phyloP scores from a whole-genome alignment of 768 basidiomycete genomes.

The Amanita muscaria region DNA sequence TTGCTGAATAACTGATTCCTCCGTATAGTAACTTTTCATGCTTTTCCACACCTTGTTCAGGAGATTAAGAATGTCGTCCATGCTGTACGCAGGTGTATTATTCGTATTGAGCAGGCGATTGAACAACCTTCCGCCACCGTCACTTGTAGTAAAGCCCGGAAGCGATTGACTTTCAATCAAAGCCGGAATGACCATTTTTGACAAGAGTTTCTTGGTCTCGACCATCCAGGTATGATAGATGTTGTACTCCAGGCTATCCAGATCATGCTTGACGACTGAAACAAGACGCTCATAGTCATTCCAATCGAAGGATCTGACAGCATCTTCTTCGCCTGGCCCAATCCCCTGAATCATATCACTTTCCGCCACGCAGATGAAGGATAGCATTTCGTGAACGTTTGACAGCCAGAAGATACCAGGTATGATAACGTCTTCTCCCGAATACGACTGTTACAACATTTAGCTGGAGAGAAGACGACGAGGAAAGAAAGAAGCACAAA shows the following conservation, averaged over 20 bases:
- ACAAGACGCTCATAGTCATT: conserved; percentile 93
- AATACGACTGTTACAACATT: conserved; percentile 54
- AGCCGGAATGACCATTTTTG: conserved; percentile 99
- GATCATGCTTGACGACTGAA: conserved; percentile 96
- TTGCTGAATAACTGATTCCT: conserved; percentile 93
- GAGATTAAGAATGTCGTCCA: conserved; percentile 97
- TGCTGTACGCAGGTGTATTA: conserved; percentile 83
- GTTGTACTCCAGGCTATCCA: conserved; percentile 98
- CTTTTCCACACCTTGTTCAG: conserved; percentile 98
- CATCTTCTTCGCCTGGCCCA: conserved; percentile 89
- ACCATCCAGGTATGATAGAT: conserved; percentile 99
- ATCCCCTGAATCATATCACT: conserved; percentile 98
- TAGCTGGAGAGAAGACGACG: conserved; percentile 8
- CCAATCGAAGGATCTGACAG: conserved; percentile 92
- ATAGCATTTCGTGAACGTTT: conserved; percentile 98
- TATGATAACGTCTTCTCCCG: conserved; percentile 88
- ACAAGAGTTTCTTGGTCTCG: conserved; percentile 91
- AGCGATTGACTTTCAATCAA: conserved; percentile 95
- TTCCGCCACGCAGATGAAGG: conserved; percentile 98
- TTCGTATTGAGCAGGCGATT: conserved; percentile 85
- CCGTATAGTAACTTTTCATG: conserved; percentile 97
- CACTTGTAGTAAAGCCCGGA: conserved; percentile 94
- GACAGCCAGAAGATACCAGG: conserved; percentile 99
- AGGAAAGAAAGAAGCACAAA: conserved; percentile 30
- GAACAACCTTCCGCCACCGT: conserved; percentile 89